A percentile compares a stretch with the other conserved stretches of the same genome.
phyloP scores from a whole-genome alignment of 2,329 filamentous ascomycete species.

The Hymenoscyphus fraxineus region DNA sequence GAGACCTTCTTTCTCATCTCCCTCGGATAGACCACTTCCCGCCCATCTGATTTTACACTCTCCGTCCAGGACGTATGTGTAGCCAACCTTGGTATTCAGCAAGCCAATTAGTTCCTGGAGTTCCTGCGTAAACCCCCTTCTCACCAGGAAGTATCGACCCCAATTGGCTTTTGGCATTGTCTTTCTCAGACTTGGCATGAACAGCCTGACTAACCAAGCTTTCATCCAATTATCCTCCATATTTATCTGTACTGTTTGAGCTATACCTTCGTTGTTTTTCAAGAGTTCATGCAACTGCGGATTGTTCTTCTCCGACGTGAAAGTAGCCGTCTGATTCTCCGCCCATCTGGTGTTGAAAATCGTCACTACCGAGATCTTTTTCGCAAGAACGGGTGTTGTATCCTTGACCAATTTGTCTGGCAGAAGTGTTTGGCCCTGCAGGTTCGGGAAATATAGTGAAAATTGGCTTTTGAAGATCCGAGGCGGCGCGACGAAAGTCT shows the following conservation, averaged over 20 bases:
- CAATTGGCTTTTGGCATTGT: conserved; percentile 50
- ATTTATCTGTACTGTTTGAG: conserved; percentile 83
- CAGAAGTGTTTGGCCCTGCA: conserved; percentile 73
- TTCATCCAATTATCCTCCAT: conserved; percentile 76
- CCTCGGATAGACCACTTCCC: conserved; percentile 67
- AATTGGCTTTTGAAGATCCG: conserved; percentile 78
- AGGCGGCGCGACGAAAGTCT: conserved; percentile 83
- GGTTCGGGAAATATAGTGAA: conserved; percentile 90
- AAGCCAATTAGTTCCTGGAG: conserved; percentile 63
- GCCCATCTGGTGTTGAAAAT: conserved; percentile 85
- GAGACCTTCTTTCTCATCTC: conserved; percentile 63
- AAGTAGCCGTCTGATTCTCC: conserved; percentile 71
- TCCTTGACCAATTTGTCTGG: conserved; percentile 53
- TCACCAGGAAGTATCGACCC: conserved; percentile 59
- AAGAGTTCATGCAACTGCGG: conserved; percentile 64
- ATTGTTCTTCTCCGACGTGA: conserved; percentile 62
- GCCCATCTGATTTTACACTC: conserved; percentile 93
- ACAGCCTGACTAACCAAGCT: conserved; percentile 54
- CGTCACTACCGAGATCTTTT: conserved; percentile 73
- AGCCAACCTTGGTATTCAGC: conserved; percentile 80
- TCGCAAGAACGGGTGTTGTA: conserved; percentile 71
- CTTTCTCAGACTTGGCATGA: conserved; percentile 50
- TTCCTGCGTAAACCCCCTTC: conserved; percentile 54
- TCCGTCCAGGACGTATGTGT: conserved; percentile 85
- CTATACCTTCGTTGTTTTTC: conserved; percentile 47